Percentiles rank a stretch among this genome's conserved stretches.
Conservation (phyloP, 148 eudicot species). For the Chenopodium suecicum region DNA sequence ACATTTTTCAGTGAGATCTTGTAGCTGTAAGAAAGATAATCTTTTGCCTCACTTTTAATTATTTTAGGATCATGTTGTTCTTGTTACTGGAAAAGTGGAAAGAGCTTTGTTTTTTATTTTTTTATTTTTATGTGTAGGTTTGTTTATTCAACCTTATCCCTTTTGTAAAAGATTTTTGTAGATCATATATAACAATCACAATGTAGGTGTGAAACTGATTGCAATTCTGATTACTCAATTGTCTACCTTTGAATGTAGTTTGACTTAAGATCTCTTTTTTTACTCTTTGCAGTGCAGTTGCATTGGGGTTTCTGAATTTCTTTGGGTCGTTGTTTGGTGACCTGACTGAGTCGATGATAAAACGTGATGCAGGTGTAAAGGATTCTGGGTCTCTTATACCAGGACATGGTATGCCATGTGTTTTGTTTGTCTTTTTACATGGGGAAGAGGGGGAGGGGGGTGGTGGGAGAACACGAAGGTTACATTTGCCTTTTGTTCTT, state of each 20-base stretch:
- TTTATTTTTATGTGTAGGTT: neutral
- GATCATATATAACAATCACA: neutral
- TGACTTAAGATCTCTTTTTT: slow-evolving; percentile 15
- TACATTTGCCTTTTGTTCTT: neutral
- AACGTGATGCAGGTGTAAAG: slow-evolving; percentile 98
- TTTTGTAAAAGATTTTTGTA: neutral
- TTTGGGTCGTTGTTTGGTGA: slow-evolving; percentile 97
- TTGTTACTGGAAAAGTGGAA: neutral
- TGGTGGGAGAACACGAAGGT: neutral
- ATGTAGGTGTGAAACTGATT: neutral
- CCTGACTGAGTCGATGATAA: slow-evolving; percentile 91
- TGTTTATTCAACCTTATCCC: neutral
- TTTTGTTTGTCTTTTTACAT: neutral
- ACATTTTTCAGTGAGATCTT: neutral
- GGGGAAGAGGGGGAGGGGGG: neutral
- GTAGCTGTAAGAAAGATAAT: neutral
- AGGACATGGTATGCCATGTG: slow-evolving; percentile 77
- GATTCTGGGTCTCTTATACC: slow-evolving; percentile 97
- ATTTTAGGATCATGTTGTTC: neutral
- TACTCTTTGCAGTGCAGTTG: slow-evolving; percentile 59
- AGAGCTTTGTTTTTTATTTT: neutral
- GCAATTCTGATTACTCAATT: neutral
- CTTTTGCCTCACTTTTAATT: neutral
- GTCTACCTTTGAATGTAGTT: neutral
- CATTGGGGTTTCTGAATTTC: slow-evolving; percentile 78